These are phyloP conservation scores for Colletotrichum sojae DNA, from an alignment of 2,329 filamentous ascomycete species.

Conservation along the genomic window DNA sequence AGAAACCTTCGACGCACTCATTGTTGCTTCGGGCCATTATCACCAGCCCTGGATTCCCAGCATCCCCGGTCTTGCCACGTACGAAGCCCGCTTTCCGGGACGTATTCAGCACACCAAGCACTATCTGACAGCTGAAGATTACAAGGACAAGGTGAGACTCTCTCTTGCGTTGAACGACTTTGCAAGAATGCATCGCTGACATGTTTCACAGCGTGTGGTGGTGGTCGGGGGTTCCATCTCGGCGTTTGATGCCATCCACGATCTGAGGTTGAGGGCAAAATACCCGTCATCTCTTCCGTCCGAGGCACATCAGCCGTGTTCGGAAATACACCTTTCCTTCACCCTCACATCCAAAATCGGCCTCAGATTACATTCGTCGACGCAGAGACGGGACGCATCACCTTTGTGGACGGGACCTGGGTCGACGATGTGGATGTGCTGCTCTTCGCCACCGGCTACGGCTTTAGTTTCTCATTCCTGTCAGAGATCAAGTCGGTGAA, in stretches of 20 bases:
- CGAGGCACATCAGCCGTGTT: constrained; percentile 43
- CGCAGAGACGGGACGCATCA: not conserved
- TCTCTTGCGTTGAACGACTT: not conserved
- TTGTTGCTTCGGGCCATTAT: constrained; percentile 58
- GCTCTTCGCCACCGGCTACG: constrained; percentile 25
- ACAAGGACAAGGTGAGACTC: constrained; percentile 36
- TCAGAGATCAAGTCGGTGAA: constrained; percentile 21
- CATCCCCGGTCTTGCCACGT: constrained; percentile 56
- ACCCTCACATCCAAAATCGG: constrained; percentile 2
- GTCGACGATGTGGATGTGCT: constrained; percentile 22
- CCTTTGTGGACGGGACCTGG: constrained; percentile 19
- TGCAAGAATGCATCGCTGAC: not conserved
- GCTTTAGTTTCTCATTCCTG: constrained; percentile 22
- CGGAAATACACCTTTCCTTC: constrained; percentile 17
- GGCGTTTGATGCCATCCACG: constrained; percentile 64
- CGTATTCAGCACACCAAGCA: constrained; percentile 56
- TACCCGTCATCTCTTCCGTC: constrained; percentile 63
- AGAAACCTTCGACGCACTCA: constrained; percentile 56
- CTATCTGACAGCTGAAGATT: constrained; percentile 48
- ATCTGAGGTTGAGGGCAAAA: constrained; percentile 60
- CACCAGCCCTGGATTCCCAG: constrained; percentile 55
- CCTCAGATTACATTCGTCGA: not conserved
- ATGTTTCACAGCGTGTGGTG: constrained; percentile 59
- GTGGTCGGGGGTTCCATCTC: constrained; percentile 71
- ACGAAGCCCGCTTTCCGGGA: constrained; percentile 52